Base-by-base conservation (phyloP, 192 early-diverging fungal species). In the Coemansia sp. region DNA sequence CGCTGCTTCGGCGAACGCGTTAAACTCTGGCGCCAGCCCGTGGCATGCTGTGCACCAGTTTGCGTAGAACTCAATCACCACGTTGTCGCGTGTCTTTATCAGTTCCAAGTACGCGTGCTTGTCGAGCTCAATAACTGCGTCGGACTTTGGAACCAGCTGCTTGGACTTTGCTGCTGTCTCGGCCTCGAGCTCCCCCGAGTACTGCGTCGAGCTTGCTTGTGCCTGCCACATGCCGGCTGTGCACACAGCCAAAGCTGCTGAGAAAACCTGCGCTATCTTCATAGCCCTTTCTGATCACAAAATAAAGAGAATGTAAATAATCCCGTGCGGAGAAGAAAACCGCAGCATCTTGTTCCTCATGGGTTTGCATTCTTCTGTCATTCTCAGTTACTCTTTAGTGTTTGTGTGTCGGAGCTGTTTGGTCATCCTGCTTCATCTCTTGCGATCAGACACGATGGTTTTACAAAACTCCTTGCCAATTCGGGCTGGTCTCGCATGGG, bases 41-140 rank as follows among this genome's bases (percentile, higher is more conserved):
- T 82, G 73, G 62, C 79, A 82, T 12, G 73, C 73, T 22, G 64
- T 61, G 43, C 79, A 82, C 79, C 79, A 82, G 67, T 69, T 73
- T 19, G 79, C 79, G 65, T 82, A 82, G 54, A 82, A 76, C 62
- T 82, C 79, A 35, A 82, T 61, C 47, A 82, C 38, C 25, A 82
- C 32, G 41, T 41, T 56, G 58, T 76, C 66, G 58, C 66, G 73
- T 10, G 63, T 60, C 43, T 48, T 52, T 27, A 75, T 60, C n/a
- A 76, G 51, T 7, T 60, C 62, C 22, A 60, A 57, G 70, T 76
- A 82, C 49, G 45, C 39, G 6, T 32, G 27, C 54, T 57, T 67
- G 62, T 82, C 68, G 10, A 82, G 67, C 62, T 82, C 79, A 9
- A 70, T 38, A 15, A 82, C 59, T 19, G 62, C 27, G 32, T 66